Base-by-base conservation (phyloP, 78 protist species). In the Speleostelium caveatum region DNA sequence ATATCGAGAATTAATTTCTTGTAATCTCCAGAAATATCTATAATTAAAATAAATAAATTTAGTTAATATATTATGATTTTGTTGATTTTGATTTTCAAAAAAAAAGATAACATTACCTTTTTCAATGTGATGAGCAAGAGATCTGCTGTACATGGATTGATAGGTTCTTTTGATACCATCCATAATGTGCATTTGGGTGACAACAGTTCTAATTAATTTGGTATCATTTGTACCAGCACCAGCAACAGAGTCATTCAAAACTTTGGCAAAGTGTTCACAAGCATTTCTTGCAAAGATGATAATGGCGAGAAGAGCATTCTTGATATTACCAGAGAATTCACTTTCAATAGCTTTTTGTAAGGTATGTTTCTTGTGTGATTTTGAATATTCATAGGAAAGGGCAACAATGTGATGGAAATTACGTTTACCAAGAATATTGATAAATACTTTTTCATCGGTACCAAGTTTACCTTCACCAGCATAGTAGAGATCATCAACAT, bases 391-490 rank as follows among this genome's bases (percentile, higher is more conserved):
- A 33, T 51, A 49, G 41, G 74, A 39, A n/a, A 83, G 41, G 1
- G 65, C 80, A 12, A 51, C 71, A 24, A 83, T 30, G 10, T 83
- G 91, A 17, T 39, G 42, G 12, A 69, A 83, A 24, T 51, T 53
- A 69, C 91, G 77, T 39, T 16, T 10, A 17, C 59, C 19, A 7
- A 83, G 55, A 42, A 83, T 83, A 21, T 69, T 67, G 49, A 69
- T 69, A 33, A 83, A 83, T n/a, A 19, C 58, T 56, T 83, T 83
- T 36, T 83, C 91, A 45, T 83, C 73, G 2, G 91, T 83, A 69
- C 91, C 91, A 41, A 83, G 32, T 51, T 71, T 69, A 71, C 91
- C 91, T 69, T 83, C 91, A 69, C 91, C 91, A 42, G 91, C 91
- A 56, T 83, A 56, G 58, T 83, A 83, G 35, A 83, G 62, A 17